A percentile compares a stretch with the other conserved stretches of the same genome.
These are phyloP conservation scores for Pseudogymnoascus sp. DNA, from an alignment of 2,329 filamentous ascomycete genomes.

Conservation along the genomic window DNA sequence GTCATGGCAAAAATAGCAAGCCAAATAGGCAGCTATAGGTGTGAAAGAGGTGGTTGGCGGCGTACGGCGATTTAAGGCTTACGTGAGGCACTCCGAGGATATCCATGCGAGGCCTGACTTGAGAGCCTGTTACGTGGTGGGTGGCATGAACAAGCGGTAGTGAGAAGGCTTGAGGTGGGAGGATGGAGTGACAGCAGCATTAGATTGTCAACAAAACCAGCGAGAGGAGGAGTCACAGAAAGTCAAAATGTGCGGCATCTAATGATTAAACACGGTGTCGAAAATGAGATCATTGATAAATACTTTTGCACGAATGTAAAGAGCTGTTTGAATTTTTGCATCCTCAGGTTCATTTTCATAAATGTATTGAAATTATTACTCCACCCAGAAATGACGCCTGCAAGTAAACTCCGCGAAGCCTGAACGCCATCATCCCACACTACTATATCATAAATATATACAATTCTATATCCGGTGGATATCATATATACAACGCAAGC, in stretches of 20 bases:
- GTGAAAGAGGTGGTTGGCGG: too few species aligned
- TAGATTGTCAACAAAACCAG: neutral
- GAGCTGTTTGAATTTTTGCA: too few species aligned
- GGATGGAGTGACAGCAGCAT: neutral
- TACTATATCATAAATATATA: slow-evolving; percentile 18
- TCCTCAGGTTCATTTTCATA: neutral
- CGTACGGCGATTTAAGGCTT: too few species aligned
- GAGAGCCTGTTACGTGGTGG: neutral
- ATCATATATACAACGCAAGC: neutral
- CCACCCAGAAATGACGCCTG: slow-evolving; percentile 12
- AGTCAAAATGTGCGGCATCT: neutral
- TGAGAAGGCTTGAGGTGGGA: neutral
- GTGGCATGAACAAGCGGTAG: neutral
- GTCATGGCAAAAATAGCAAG: too few species aligned
- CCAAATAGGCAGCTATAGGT: too few species aligned
- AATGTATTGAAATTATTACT: neutral
- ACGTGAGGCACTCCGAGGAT: neutral
- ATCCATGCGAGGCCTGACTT: neutral
- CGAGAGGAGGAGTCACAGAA: neutral
- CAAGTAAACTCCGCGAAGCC: slow-evolving; percentile 18
- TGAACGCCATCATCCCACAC: slow-evolving; percentile 28
- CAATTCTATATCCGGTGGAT: neutral
- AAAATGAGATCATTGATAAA: too few species aligned
- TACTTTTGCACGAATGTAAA: too few species aligned
- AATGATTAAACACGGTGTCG: too few species aligned